Percentiles rank a stretch among this genome's conserved stretches.
These are phyloP conservation scores for Rugosomyces carneus DNA, from an alignment of 1,284 basidiomycete genomes.

Conservation along the genomic window DNA sequence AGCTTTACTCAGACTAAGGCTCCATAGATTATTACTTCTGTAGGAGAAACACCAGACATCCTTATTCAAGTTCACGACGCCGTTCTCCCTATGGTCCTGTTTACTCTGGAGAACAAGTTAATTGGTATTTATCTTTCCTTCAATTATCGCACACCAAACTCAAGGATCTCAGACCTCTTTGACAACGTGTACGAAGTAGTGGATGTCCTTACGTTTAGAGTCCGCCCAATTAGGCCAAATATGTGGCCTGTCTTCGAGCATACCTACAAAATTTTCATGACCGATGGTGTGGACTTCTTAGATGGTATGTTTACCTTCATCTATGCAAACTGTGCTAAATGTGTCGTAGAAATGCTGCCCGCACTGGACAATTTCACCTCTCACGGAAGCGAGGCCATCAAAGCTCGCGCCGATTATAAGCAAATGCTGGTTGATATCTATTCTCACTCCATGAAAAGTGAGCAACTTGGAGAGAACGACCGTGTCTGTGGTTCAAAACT, in stretches of 20 bases:
- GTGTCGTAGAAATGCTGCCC: conserved; percentile 74
- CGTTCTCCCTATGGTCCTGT: conserved; percentile 72
- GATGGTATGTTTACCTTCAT: conserved; percentile 46
- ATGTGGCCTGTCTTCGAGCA: conserved; percentile 88
- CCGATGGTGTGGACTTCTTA: conserved; percentile 79
- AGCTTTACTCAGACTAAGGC: neutral
- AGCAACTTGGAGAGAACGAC: conserved; percentile 78
- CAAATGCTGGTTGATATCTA: conserved; percentile 85
- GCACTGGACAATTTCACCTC: conserved; percentile 88
- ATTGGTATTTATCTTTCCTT: conserved; percentile 43
- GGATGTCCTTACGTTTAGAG: conserved; percentile 82
- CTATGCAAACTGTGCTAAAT: neutral
- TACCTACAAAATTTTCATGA: conserved; percentile 83
- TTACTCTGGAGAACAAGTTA: conserved; percentile 71
- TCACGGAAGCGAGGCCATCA: conserved; percentile 76
- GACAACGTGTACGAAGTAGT: conserved; percentile 87
- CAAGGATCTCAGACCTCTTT: conserved; percentile 60
- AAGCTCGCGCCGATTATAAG: conserved; percentile 68
- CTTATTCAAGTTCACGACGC: conserved; percentile 78
- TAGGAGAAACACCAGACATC: conserved; percentile 73
- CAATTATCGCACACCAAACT: too few relatives aligned
- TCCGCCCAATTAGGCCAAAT: conserved; percentile 66
- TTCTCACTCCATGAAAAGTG: conserved; percentile 64
- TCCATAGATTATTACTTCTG: conserved; percentile 58
- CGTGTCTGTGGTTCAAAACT: conserved; percentile 83